Percentiles rank a stretch among this genome's conserved stretches.
phyloP scores from a whole-genome alignment of 2,329 filamentous ascomycete species.

The Aspergillus terreus region DNA sequence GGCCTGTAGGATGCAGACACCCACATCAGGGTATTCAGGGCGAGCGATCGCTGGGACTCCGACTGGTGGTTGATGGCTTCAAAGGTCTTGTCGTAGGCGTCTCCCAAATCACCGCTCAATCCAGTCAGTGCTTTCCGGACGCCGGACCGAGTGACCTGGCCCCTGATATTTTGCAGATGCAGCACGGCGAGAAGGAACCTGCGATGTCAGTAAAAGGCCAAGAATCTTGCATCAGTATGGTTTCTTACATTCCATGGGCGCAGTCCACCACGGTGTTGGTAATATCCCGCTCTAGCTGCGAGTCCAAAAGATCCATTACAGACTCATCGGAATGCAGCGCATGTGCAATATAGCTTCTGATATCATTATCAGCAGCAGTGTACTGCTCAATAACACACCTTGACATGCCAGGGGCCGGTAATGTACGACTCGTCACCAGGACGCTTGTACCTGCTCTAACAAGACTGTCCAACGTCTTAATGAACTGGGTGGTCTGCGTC shows the following conservation, averaged over 20 bases:
- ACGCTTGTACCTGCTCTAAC: not conserved
- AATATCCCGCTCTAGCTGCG: not conserved
- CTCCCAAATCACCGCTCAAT: not conserved
- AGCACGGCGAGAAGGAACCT: conserved; percentile 6
- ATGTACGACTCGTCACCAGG: not conserved
- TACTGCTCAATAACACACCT: not conserved
- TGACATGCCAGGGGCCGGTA: not conserved
- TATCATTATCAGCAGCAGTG: not conserved
- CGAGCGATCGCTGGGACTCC: not conserved
- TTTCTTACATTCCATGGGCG: conserved; percentile 1
- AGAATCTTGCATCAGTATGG: no score
- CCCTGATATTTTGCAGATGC: conserved; percentile 4
- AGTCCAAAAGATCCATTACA: not conserved
- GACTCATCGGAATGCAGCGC: not conserved
- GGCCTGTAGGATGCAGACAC: not conserved
- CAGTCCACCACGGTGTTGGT: not conserved
- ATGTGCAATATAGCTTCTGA: conserved; percentile 1
- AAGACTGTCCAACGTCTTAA: not conserved
- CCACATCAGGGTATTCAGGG: conserved; percentile 1
- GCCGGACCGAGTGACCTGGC: conserved; percentile 4
- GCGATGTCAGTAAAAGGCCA: not conserved
- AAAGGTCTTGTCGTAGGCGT: conserved; percentile 5
- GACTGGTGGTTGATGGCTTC: conserved; percentile 5
- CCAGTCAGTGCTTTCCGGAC: not conserved
- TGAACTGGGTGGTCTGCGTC: not conserved